phyloP scores from a whole-genome alignment of 495 filamentous ascomycete genomes.

The Staphylotrichum longicolle region DNA sequence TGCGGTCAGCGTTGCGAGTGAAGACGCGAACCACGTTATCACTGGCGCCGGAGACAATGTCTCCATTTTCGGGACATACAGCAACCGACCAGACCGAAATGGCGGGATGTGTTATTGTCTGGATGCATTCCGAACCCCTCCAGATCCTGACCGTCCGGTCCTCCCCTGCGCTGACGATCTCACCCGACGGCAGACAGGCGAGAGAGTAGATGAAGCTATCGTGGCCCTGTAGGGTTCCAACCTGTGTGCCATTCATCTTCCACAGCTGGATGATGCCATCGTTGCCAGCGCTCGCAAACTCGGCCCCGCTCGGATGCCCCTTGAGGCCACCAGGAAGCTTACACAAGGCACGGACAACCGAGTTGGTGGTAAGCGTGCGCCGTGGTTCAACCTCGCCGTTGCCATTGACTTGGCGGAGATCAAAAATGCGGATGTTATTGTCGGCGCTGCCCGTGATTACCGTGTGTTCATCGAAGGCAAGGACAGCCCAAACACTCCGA shows the following conservation, averaged over 20 bases:
- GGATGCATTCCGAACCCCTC: slow-evolving; percentile 76
- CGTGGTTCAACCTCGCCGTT: slow-evolving; percentile 69
- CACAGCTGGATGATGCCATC: slow-evolving; percentile 83
- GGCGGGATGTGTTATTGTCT: slow-evolving; percentile 96
- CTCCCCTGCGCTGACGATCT: slow-evolving; percentile 87
- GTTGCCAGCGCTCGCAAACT: slow-evolving; percentile 87
- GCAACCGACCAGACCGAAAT: slow-evolving; percentile 95
- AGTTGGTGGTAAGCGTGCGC: slow-evolving; percentile 69
- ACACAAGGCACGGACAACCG: slow-evolving; percentile 85
- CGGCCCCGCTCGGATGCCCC: slow-evolving; percentile 72
- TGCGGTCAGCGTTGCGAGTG: slow-evolving; percentile 66
- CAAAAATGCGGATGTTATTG: slow-evolving; percentile 79
- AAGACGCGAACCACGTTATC: slow-evolving; percentile 86
- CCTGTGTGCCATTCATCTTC: slow-evolving; percentile 68
- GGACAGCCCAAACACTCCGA: slow-evolving; percentile 80
- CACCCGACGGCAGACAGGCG: slow-evolving; percentile 70
- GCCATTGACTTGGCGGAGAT: slow-evolving; percentile 64
- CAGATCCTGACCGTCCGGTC: slow-evolving; percentile 90
- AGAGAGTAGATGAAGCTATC: slow-evolving; percentile 96
- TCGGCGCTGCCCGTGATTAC: slow-evolving; percentile 93
- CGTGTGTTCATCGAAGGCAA: slow-evolving; percentile 75
- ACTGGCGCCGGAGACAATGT: slow-evolving; percentile 90
- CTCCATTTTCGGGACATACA: slow-evolving; percentile 73
- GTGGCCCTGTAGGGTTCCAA: slow-evolving; percentile 78
- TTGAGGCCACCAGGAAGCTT: slow-evolving; percentile 58